A percentile compares a stretch with the other conserved stretches of the same genome.
These are phyloP conservation scores for Nemania sp. DNA, from an alignment of 2,329 filamentous ascomycete species.

Conservation along the genomic window DNA sequence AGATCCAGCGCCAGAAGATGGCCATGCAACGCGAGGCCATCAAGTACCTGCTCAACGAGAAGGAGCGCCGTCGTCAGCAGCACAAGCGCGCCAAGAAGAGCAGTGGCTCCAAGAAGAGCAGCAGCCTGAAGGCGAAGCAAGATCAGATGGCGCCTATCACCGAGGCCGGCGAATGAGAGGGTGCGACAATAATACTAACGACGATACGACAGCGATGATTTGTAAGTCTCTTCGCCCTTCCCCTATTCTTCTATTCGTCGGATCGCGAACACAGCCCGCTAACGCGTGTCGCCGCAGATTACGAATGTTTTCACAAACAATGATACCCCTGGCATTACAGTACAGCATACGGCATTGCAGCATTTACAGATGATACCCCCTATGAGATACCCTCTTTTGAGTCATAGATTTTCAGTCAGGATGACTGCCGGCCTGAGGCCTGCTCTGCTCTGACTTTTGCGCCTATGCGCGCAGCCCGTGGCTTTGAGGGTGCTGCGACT, in stretches of 20 bases:
- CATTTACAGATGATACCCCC: conserved; percentile 28
- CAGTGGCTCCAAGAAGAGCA: conserved; percentile 35
- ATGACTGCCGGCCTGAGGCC: conserved; percentile 13
- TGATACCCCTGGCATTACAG: conserved; percentile 28
- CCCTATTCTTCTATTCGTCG: not conserved
- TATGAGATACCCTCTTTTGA: conserved; percentile 25
- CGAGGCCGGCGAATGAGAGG: conserved; percentile 51
- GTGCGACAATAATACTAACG: conserved; percentile 15
- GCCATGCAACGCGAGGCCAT: conserved; percentile 58
- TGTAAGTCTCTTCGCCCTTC: conserved; percentile 32
- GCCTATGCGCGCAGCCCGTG: conserved; percentile 7
- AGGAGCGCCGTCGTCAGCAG: conserved; percentile 56
- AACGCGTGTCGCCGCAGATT: conserved; percentile 12
- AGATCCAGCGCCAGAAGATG: conserved; percentile 56
- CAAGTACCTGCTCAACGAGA: conserved; percentile 56
- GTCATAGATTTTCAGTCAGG: conserved; percentile 20
- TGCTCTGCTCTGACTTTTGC: not conserved
- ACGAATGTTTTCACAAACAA: conserved; percentile 24
- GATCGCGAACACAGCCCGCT: conserved; percentile 3
- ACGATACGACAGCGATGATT: conserved; percentile 36
- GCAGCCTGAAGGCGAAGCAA: conserved; percentile 51
- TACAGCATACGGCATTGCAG: conserved; percentile 16
- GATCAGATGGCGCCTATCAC: conserved; percentile 59
- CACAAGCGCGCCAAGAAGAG: conserved; percentile 36
- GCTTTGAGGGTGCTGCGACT: conserved; percentile 16